Conservation (phyloP, 768 basidiomycete genomes). For the Calocera viscosa region DNA sequence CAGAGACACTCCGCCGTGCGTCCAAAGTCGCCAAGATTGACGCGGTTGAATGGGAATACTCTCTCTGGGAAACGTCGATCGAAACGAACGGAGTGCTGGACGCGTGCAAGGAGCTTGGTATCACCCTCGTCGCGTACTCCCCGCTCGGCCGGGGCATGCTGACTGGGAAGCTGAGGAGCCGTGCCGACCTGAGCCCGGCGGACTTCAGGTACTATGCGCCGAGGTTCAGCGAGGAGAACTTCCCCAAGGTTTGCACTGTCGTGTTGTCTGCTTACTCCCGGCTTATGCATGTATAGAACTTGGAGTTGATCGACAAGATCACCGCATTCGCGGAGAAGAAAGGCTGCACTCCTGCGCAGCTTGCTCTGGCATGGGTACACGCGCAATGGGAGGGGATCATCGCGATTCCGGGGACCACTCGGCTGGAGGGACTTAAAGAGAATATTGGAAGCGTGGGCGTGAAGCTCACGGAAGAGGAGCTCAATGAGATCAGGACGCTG, state of each 20-base stretch:
- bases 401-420: conserved; percentile 23
- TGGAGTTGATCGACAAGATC: conserved; percentile 28
- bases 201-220: conserved; percentile 26
- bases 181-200: conserved; percentile 22
- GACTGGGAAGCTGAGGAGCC: conserved; percentile 11
- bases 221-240: conserved; percentile 26
- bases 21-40: conserved; percentile 15
- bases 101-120: conserved; percentile 24
- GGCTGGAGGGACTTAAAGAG: conserved; percentile 19
- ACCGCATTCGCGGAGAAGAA: conserved; percentile 25
- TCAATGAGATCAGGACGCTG: conserved; percentile 22
- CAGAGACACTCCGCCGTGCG: conserved; percentile 17
- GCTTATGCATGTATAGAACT: conserved; percentile 16
- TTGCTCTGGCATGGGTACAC: conserved; percentile 29
- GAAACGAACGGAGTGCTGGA: conserved; percentile 22
- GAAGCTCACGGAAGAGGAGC: conserved; percentile 20
- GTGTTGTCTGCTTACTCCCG: too few species aligned
- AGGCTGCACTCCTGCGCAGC: conserved; percentile 27
- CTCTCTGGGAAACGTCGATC: conserved; percentile 17
- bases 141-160: conserved; percentile 14
- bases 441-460: conserved; percentile 22
- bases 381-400: conserved; percentile 23
- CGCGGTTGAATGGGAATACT: conserved; percentile 20
- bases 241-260: conserved; percentile 18
- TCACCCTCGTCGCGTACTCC: conserved; percentile 27